These are phyloP conservation scores for Sporothrix dimorphospora DNA, from an alignment of 2,329 filamentous ascomycete species.

Conservation along the genomic window DNA sequence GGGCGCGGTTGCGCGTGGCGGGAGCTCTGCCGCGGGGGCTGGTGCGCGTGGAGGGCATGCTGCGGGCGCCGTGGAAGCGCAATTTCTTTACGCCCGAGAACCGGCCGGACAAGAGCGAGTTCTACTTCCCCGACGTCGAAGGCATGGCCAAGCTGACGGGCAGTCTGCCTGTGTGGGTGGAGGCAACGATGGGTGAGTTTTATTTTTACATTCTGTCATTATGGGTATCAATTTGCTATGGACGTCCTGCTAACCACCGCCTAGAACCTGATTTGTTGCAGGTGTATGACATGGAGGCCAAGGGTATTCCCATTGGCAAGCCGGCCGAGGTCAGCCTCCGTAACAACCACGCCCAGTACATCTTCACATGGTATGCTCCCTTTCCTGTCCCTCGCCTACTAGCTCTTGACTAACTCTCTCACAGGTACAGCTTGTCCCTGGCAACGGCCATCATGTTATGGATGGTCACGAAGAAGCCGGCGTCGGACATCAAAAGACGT, in stretches of 20 bases:
- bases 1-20: conserved; percentile 60
- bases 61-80: conserved; percentile 92
- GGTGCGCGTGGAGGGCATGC: conserved; percentile 78
- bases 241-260: neutral
- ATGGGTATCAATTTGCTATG: neutral
- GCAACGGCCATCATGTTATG: conserved; percentile 95
- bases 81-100: conserved; percentile 98
- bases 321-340: conserved; percentile 87
- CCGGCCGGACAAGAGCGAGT: conserved; percentile 77
- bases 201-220: neutral
- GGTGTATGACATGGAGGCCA: conserved; percentile 72
- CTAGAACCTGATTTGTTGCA: conserved; percentile 77
- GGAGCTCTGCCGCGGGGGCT: conserved; percentile 69
- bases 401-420: conserved; percentile 26
- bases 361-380: conserved; percentile 86
- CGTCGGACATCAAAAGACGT: conserved; percentile 70
- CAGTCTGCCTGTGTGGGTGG: conserved; percentile 89
- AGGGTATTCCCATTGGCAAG: conserved; percentile 87
- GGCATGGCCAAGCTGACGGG: conserved; percentile 86
- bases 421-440: conserved; percentile 80
- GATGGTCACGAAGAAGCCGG: conserved; percentile 89
- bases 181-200: conserved; percentile 83
- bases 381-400: conserved; percentile 5
- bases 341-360: conserved; percentile 98
- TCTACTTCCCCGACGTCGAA: conserved; percentile 91